Percentiles rank a stretch among this genome's conserved stretches.
Evolutionary conservation across 495 filamentous ascomycete genomes (phyloP).

Genomic region (Xylaria intraflava): DNA sequence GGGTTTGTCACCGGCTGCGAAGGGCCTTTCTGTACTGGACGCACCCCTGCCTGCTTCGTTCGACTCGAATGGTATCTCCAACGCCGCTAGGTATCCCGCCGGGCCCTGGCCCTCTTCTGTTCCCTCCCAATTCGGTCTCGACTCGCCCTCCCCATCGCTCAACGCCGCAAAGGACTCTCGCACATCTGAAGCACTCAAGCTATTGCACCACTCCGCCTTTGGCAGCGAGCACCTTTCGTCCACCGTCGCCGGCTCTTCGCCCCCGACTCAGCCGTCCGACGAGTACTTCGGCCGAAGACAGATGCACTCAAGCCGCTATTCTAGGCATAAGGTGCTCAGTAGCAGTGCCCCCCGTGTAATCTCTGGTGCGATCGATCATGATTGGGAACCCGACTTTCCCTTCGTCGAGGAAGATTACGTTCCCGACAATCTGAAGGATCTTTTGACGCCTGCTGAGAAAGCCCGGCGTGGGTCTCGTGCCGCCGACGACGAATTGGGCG

Average conservation of each 20-base stretch:
- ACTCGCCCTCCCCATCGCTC: constrained; percentile 76
- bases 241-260: constrained; percentile 54
- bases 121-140: constrained; percentile 84
- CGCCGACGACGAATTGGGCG: constrained; percentile 46
- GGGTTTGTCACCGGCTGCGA: constrained; percentile 65
- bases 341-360: constrained; percentile 61
- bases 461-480: constrained; percentile 71
- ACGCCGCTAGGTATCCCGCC: constrained; percentile 62
- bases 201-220: constrained; percentile 78
- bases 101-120: constrained; percentile 90
- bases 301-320: constrained; percentile 78
- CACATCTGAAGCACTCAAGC: constrained; percentile 68
- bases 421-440: constrained; percentile 78
- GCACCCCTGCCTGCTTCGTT: constrained; percentile 92
- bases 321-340: constrained; percentile 70
- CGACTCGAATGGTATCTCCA: constrained; percentile 91
- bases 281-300: constrained; percentile 63
- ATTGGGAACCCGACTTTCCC: constrained; percentile 79
- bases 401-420: constrained; percentile 86
- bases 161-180: constrained; percentile 49
- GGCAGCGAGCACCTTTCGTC: constrained; percentile 46
- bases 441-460: constrained; percentile 86
- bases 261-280: constrained; percentile 56
- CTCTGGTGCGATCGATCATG: constrained; percentile 51
- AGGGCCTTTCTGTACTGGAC: constrained; percentile 78